Base-by-base conservation (phyloP, 2,329 filamentous ascomycete genomes). In the Talaromyces marneffei region DNA sequence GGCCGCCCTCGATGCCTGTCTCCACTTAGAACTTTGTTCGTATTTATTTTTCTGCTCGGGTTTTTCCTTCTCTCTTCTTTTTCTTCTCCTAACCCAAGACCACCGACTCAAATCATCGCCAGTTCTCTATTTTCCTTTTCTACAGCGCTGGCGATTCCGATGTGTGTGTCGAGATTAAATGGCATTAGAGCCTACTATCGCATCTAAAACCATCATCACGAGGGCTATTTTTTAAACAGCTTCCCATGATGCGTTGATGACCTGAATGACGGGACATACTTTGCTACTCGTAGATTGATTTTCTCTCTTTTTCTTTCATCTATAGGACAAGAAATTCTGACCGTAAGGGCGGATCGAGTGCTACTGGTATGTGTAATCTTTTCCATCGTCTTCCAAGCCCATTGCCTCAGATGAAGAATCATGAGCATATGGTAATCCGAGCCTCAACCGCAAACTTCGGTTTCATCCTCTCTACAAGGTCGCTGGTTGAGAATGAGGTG, bases 181-280 rank as follows among this genome's bases (percentile, higher is more conserved):
- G 71, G 71, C 65, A 60, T 66, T 65, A 64, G 60, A 64, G 64
- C 64, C 53, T 62, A 77, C 74, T 76, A 83, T 39, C 87, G 83
- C 84, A 85, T 87, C 80, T 88, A 91, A 91, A 91, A 91, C 88
- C 87, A 87, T 90, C 83, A 84, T 86, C 83, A 86, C 85, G 87
- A 91, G 75, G 75, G 73, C 74, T 76, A 65, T 31, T 48, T 53
- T 68, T 46, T 14, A 25, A 39, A 33, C 20, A 60, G 61, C 71
- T 71, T 75, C 64, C 70, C 74, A 77, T 74, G 74, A 78, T 73
- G 68, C 74, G 75, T 67, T 78, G 76, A 78, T 78, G 75, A 78
- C 76, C 76, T 78, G 73, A 72, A 64, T 75, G 75, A 71, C 71
- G 76, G 71, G 72, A 78, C 76, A 78, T 64, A 57, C 60, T 66